These are phyloP conservation scores for Amanita rimosa DNA, from an alignment of 768 basidiomycete species.

Conservation along the genomic window DNA sequence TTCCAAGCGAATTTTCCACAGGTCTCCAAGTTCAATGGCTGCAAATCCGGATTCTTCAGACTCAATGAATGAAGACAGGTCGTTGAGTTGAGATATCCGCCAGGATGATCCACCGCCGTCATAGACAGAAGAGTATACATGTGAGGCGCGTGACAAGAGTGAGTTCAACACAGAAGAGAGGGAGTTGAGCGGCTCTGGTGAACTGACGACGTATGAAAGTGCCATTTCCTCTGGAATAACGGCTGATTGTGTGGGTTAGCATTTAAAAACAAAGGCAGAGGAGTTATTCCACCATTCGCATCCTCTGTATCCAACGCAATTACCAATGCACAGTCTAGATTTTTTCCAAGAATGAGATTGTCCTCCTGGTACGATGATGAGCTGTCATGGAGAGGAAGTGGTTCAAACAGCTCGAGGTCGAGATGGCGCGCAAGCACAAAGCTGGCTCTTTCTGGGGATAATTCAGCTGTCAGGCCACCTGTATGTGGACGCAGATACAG, in stretches of 20 bases:
- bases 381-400: constrained; percentile 21
- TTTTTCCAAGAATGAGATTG: constrained; percentile 46
- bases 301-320: constrained; percentile 46
- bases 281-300: constrained; percentile 33
- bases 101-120: constrained; percentile 19
- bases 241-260: constrained; percentile 24
- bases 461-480: constrained; percentile 21
- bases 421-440: constrained; percentile 57
- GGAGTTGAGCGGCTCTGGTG: constrained; percentile 23
- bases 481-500: constrained; percentile 48
- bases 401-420: constrained; percentile 57
- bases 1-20: constrained; percentile 33
- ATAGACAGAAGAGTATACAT: constrained; percentile 45
- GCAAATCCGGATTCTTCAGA: constrained; percentile 45
- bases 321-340: constrained; percentile 36
- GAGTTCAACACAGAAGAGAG: constrained; percentile 44
- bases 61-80: constrained; percentile 42
- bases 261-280: not conserved
- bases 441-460: constrained; percentile 44
- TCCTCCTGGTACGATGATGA: constrained; percentile 21
- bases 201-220: constrained; percentile 33
- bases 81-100: constrained; percentile 18
- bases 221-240: constrained; percentile 42
- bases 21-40: constrained; percentile 44
- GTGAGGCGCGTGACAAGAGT: constrained; percentile 45